Evolutionary conservation across 169 alveolate species (phyloP).

Genomic region (Plasmodium adleri): DNA sequence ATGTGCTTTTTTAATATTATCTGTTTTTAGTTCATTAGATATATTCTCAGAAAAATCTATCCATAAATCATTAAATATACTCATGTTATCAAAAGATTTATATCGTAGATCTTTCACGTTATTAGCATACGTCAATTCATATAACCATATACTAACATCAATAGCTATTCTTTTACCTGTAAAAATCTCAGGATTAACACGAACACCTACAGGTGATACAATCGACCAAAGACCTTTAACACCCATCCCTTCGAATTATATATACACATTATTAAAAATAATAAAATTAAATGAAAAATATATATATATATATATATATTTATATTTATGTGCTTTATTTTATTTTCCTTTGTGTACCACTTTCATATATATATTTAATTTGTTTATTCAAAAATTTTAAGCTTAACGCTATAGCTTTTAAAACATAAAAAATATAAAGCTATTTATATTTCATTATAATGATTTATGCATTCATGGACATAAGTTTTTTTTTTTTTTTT

Average conservation of each 20-base stretch:
- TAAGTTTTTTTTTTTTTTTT: too few species aligned
- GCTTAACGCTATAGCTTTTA: too few species aligned
- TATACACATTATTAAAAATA: neutral
- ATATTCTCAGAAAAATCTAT: slow-evolving; percentile 79
- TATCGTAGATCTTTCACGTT: slow-evolving; percentile 33
- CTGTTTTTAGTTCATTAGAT: slow-evolving; percentile 64
- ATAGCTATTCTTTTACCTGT: slow-evolving; percentile 90
- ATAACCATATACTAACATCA: slow-evolving; percentile 92
- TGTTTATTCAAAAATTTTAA: too few species aligned
- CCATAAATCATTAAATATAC: slow-evolving; percentile 74
- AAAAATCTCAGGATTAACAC: slow-evolving; percentile 86
- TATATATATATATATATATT: too few species aligned
- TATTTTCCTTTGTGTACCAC: too few species aligned
- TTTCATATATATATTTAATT: too few species aligned
- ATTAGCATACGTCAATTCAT: slow-evolving; percentile 77
- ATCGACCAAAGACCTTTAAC: slow-evolving; percentile 91
- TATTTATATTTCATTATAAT: too few species aligned
- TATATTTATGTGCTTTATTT: too few species aligned
- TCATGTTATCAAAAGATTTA: slow-evolving; percentile 37
- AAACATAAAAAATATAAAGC: too few species aligned
- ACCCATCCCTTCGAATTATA: slow-evolving; percentile 80
- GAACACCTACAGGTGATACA: slow-evolving; percentile 91
- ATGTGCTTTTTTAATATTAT: slow-evolving; percentile 77
- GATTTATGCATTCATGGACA: too few species aligned
- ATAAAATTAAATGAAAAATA: neutral